Evolutionary conservation across 805 yeast species (phyloP).

Genomic region (Tetrapisispora pingtungensis): DNA sequence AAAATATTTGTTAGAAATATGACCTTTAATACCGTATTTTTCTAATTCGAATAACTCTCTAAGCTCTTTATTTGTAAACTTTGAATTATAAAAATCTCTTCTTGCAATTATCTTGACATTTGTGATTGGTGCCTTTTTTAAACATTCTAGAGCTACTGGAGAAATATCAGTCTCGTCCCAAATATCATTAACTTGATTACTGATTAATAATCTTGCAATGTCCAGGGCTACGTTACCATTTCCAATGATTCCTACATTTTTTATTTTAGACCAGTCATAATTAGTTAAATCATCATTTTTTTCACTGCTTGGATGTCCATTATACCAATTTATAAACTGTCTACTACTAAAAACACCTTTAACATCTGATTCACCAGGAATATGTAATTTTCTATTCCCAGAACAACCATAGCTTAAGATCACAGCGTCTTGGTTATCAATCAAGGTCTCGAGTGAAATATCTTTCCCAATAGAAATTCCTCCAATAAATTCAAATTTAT

Average conservation of each 20-base stretch:
- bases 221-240: conserved; percentile 96
- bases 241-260: conserved; percentile 75
- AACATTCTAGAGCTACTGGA: conserved; percentile 42
- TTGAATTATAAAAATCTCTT: conserved; percentile 75
- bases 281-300: conserved; percentile 29
- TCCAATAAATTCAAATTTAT: conserved; percentile 52
- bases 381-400: conserved; percentile 39
- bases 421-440: conserved; percentile 56
- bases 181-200: conserved; percentile 36
- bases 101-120: conserved; percentile 71
- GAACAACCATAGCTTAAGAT: conserved; percentile 79
- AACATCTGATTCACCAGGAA: conserved; percentile 47
- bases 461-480: conserved; percentile 61
- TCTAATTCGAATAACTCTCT: conserved; percentile 68
- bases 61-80: conserved; percentile 86
- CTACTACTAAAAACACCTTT: conserved; percentile 72
- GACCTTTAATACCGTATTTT: conserved; percentile 40
- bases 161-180: conserved; percentile 71
- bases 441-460: conserved; percentile 40
- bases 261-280: conserved; percentile 53
- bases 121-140: conserved; percentile 46
- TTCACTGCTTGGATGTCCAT: conserved; percentile 61
- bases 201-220: conserved; percentile 68
- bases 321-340: conserved; percentile 92
- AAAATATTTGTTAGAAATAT: conserved; percentile 32